phyloP scores from a whole-genome alignment of 805 yeast genomes.

The Pichia eremophila region DNA sequence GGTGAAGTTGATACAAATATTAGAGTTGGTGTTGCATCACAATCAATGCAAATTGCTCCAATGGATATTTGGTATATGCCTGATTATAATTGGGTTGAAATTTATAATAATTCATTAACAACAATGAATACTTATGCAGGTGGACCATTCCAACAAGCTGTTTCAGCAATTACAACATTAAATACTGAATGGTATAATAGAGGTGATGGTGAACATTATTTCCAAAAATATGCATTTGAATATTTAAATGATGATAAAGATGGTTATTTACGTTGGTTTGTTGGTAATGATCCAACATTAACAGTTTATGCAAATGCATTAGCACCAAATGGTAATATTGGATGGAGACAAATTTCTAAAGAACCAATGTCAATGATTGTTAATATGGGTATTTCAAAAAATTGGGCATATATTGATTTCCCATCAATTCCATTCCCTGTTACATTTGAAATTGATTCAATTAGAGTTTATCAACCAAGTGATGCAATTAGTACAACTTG shows the following conservation, averaged over 20 bases:
- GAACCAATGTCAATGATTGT: conserved; percentile 90
- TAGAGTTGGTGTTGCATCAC: conserved; percentile 68
- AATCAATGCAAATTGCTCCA: conserved; percentile 89
- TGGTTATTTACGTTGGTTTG: conserved; percentile 82
- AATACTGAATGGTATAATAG: conserved; percentile 76
- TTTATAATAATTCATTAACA: conserved; percentile 61
- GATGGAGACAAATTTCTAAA: conserved; percentile 68
- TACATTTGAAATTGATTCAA: conserved; percentile 69
- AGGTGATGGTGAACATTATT: conserved; percentile 41
- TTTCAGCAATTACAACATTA: conserved; percentile 72
- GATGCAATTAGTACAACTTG: conserved; percentile 58
- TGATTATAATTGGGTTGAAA: conserved; percentile 70
- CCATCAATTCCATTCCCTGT: conserved; percentile 69
- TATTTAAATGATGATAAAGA: conserved; percentile 56
- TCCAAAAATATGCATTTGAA: conserved; percentile 72
- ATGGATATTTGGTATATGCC: conserved; percentile 91
- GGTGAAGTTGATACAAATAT: conserved; percentile 57
- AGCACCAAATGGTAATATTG: conserved; percentile 87
- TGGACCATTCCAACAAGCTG: conserved; percentile 90
- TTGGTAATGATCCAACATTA: conserved; percentile 71
- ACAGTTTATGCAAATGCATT: conserved; percentile 67
- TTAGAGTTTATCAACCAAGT: conserved; percentile 83
- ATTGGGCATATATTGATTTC: conserved; percentile 95
- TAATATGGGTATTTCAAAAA: conserved; percentile 84
- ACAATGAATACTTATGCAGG: conserved; percentile 84